Conservation (phyloP, 1,284 basidiomycete genomes). For the Leccinum griseonigrum region DNA sequence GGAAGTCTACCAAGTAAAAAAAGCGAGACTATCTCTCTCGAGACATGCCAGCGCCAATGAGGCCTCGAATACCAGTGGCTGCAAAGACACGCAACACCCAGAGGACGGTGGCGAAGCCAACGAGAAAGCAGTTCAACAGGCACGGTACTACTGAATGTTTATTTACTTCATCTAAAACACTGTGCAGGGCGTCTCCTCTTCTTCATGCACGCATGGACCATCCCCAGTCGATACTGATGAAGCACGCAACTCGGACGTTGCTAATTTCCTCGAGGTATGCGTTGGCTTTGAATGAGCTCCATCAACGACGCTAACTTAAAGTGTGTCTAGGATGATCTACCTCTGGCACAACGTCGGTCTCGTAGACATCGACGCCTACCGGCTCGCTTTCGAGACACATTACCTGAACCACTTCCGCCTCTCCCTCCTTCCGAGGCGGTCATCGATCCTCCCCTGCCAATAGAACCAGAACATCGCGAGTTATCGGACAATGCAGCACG, state of each 20-base stretch:
- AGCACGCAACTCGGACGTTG: accelerated
- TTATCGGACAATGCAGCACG: too few relatives aligned
- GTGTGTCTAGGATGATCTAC: not conserved
- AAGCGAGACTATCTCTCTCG: not conserved
- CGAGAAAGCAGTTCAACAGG: not conserved
- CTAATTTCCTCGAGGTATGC: not conserved
- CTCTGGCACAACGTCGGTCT: not conserved
- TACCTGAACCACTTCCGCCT: not conserved
- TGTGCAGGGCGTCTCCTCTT: not conserved
- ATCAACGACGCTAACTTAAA: not conserved
- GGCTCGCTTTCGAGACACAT: not conserved
- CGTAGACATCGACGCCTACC: not conserved
- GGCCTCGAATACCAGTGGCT: accelerated
- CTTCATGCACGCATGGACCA: not conserved
- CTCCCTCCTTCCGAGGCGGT: not conserved
- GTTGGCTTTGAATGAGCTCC: not conserved
- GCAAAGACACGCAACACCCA: accelerated
- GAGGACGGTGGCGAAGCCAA: not conserved
- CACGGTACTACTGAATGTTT: accelerated
- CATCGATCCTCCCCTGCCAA: not conserved
- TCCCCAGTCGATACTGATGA: accelerated
- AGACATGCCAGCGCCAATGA: not conserved
- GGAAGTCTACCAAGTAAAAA: not conserved
- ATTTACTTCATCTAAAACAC: accelerated
- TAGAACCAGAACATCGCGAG: accelerated